Conservation (phyloP, 345 rosid species). For the Syzygium aromaticum region DNA sequence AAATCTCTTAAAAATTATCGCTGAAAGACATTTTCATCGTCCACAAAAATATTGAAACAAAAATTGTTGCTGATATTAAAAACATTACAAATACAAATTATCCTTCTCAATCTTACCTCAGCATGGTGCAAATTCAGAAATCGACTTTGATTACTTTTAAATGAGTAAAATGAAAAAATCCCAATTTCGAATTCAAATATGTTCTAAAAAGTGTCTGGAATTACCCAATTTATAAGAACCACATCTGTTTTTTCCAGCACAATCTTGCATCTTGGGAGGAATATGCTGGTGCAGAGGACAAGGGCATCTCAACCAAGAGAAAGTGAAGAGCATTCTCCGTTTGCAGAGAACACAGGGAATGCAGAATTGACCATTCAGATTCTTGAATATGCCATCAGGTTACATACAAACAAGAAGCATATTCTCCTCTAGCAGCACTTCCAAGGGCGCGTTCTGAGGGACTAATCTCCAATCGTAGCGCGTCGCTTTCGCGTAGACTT, state of each 20-base stretch:
- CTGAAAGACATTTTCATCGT: too few species aligned
- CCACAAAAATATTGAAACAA: too few species aligned
- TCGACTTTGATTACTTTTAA: neutral
- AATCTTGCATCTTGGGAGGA: neutral
- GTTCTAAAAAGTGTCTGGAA: neutral
- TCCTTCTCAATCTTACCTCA: too few species aligned
- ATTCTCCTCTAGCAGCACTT: neutral
- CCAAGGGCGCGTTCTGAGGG: neutral
- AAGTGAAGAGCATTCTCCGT: neutral
- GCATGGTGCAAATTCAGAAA: too few species aligned
- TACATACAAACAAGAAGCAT: neutral
- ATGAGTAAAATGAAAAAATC: neutral
- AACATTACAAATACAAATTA: too few species aligned
- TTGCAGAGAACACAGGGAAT: neutral
- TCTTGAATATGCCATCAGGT: neutral
- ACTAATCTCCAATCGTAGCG: neutral
- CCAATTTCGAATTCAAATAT: neutral
- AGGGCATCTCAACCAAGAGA: neutral
- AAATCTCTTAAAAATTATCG: too few species aligned
- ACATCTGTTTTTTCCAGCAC: neutral
- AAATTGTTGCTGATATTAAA: too few species aligned
- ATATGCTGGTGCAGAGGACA: neutral
- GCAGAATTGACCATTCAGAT: neutral
- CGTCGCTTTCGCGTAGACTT: neutral
- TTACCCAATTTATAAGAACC: neutral